Evolutionary conservation across 345 rosid species (phyloP).

Genomic region (Combretum micranthum): DNA sequence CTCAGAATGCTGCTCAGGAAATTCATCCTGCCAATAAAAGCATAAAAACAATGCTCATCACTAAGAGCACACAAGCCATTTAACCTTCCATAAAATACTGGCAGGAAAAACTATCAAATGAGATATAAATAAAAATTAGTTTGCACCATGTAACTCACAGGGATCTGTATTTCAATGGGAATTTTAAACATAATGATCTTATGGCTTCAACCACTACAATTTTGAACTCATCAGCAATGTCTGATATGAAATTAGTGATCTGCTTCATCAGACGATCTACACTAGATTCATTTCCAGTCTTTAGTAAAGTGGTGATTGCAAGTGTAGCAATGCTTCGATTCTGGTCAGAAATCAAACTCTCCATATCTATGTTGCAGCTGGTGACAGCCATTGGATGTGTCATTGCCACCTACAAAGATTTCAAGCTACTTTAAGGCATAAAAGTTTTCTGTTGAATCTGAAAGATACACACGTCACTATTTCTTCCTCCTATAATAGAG

Average conservation of each 20-base stretch:
- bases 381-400: slow-evolving; percentile 99
- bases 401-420: slow-evolving; percentile 81
- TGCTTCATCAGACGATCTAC: slow-evolving; percentile 99
- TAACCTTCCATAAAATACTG: no score
- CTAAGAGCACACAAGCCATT: neutral
- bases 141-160: slow-evolving; percentile 42
- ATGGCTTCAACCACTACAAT: slow-evolving; percentile 99
- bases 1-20: slow-evolving; percentile 96
- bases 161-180: slow-evolving; percentile 93
- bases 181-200: slow-evolving; percentile 91
- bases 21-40: slow-evolving; percentile 80
- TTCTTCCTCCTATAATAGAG: no score
- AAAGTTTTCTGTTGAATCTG: neutral
- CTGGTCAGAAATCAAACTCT: slow-evolving; percentile 94
- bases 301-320: slow-evolving; percentile 92
- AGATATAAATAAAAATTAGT: neutral
- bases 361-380: slow-evolving; percentile 99
- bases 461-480: no score
- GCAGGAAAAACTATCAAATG: neutral
- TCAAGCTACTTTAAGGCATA: neutral
- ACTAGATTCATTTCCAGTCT: slow-evolving; percentile 98
- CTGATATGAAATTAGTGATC: slow-evolving; percentile 96
- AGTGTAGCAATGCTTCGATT: slow-evolving; percentile 99
- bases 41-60: slow-evolving; percentile 1
- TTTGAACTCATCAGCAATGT: slow-evolving; percentile 97